A percentile compares a stretch with the other conserved stretches of the same genome.
Evolutionary conservation across 495 filamentous ascomycete genomes (phyloP).

Genomic region (Trichodelitschia bisporula): DNA sequence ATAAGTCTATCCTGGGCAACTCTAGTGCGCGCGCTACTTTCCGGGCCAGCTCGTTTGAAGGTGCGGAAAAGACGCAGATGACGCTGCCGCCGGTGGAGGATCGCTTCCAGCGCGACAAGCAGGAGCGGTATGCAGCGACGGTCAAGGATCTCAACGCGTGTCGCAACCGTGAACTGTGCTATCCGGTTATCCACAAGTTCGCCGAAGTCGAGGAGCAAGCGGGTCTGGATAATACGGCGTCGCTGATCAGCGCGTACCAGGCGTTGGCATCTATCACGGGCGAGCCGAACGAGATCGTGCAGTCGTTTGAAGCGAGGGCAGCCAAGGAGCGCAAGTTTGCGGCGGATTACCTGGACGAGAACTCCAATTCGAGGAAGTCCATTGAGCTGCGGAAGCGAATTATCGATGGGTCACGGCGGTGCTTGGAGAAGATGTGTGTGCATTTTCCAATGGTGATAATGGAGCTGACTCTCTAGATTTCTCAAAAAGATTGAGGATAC

Average conservation of each 20-base stretch:
- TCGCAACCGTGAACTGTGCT: conserved; percentile 28
- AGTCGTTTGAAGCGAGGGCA: conserved; percentile 24
- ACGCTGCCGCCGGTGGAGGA: conserved; percentile 29
- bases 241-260: conserved; percentile 53
- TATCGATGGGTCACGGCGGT: conserved; percentile 47
- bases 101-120: conserved; percentile 53
- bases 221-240: conserved; percentile 30
- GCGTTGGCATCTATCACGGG: conserved; percentile 49
- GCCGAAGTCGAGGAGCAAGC: conserved; percentile 39
- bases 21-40: conserved; percentile 24
- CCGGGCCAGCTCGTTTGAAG: conserved; percentile 28
- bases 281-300: conserved; percentile 31
- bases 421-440: conserved; percentile 38
- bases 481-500: conserved; percentile 45
- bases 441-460: conserved; percentile 1
- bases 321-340: conserved; percentile 57
- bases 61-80: conserved; percentile 26
- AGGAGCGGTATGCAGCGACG: conserved; percentile 48
- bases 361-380: conserved; percentile 30
- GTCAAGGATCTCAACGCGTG: conserved; percentile 51
- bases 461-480: conserved; percentile 18
- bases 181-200: conserved; percentile 49
- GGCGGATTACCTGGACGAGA: conserved; percentile 44
- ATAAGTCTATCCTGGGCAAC: conserved; percentile 65
- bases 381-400: conserved; percentile 48